Conservation (phyloP, 106 monocot species). For the Acanthochlamys bracteata region DNA sequence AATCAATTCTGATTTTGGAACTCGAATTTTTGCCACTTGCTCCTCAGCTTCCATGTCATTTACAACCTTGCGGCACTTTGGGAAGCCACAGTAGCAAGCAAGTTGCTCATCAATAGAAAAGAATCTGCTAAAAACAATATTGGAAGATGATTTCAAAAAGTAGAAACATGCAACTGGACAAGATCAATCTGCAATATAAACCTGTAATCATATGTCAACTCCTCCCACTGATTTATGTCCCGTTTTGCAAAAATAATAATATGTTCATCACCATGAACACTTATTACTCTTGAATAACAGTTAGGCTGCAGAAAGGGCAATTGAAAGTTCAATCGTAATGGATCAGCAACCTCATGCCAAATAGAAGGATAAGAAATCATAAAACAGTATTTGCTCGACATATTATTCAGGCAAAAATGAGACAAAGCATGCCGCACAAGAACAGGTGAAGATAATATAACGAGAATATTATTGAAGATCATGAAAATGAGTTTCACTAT, state of each 20-base stretch:
- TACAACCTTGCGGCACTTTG: conserved; percentile 88
- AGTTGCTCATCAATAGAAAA: conserved; percentile 80
- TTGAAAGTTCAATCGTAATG: background rate
- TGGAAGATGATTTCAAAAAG: background rate
- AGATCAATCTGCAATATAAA: conserved; percentile 4
- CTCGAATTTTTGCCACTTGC: conserved; percentile 48
- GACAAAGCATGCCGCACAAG: too few relatives aligned
- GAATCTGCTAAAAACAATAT: conserved; percentile 47
- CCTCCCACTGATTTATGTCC: conserved; percentile 84
- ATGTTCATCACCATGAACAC: conserved; percentile 72
- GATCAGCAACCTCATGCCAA: too few relatives aligned
- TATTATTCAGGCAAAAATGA: too few relatives aligned
- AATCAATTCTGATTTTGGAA: conserved; percentile 51
- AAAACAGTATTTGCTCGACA: too few relatives aligned
- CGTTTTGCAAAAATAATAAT: conserved; percentile 99
- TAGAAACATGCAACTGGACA: conserved; percentile 1
- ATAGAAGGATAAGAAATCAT: too few relatives aligned
- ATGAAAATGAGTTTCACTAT: too few relatives aligned
- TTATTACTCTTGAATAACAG: conserved; percentile 92
- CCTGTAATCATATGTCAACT: conserved; percentile 97
- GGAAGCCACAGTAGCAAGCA: conserved; percentile 84
- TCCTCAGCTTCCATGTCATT: conserved; percentile 79
- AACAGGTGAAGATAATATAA: too few relatives aligned
- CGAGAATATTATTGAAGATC: too few relatives aligned
- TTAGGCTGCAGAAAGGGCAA: conserved; percentile 60